Evolutionary conservation across 371 early-diverging fungal genomes (phyloP), one percentile per base, ranked within the genome.

Genomic region (Mucor ambiguus): DNA sequence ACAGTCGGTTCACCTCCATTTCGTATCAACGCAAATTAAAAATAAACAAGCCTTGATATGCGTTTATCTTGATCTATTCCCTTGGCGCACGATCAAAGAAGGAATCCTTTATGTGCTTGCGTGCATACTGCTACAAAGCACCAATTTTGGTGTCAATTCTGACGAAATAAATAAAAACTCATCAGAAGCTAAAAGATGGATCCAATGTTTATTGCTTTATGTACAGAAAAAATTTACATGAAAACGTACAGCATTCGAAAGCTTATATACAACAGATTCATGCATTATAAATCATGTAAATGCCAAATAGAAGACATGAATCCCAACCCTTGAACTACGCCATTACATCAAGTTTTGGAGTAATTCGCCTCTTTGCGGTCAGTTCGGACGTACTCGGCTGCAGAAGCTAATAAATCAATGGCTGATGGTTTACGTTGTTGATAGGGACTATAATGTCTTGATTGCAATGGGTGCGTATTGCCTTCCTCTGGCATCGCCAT

Each of bases 371-470:
- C 55, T 22, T 67, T 67, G 28, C 44, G 35, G 58, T 70, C 70
- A 1, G 66, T 32, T 44, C 58, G 75, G 29, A 83, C 75, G 60
- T 77, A 80, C 63, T 83, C 83, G 2, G 81, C 83, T 10, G 83
- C 83, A 18, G 77, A 75, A 22, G 83, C 83, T 28, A 83, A 62
- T 49, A 83, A 72, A 61, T 83, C 83, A 30, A 83, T 77, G 9
- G 67, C 64, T 22, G 60, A 63, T 26, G 59, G 74, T 58, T 38
- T 72, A 32, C 64, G 71, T 69, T 46, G 32, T 18, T 49, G 30
- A 59, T 22, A 46, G 2, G 43, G 46, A 29, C 38, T 30, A 5
- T 58, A 26, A 8, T 59, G 37, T 35, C 22, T 46, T 24, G 60
- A 33, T 33, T 38, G 57, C 24, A 33, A 55, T 48, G 35, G 52